Percentiles rank a stretch among this genome's conserved stretches.
These are phyloP conservation scores for Umbelopsis sp. DNA, from an alignment of 192 early-diverging fungal genomes.

Conservation along the genomic window DNA sequence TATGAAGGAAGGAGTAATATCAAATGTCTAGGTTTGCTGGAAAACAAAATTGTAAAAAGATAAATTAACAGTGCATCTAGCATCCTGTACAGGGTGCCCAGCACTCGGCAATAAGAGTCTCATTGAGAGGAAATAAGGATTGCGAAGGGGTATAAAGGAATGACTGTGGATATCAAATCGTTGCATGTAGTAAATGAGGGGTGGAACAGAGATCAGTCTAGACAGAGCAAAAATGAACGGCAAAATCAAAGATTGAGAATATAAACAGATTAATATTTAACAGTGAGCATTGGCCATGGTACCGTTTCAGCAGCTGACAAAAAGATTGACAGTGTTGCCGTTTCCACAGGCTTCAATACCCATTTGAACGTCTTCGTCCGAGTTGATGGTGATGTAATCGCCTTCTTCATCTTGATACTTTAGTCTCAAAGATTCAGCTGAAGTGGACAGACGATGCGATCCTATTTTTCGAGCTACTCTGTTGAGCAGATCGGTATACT, in stretches of 20 bases:
- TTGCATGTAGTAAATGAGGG: too few relatives aligned
- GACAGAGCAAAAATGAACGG: background rate
- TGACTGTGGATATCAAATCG: too few relatives aligned
- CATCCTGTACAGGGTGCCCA: slow-evolving; percentile 10
- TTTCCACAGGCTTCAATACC: slow-evolving; percentile 75
- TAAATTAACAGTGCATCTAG: slow-evolving; percentile 12
- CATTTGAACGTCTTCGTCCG: slow-evolving; percentile 88
- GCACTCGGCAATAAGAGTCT: background rate
- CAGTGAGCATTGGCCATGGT: background rate
- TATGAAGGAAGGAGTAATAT: background rate
- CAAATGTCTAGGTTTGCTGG: slow-evolving; percentile 2
- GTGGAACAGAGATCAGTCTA: background rate
- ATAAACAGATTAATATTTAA: background rate
- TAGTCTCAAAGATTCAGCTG: slow-evolving; percentile 62
- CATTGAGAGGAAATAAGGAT: slow-evolving; percentile 3
- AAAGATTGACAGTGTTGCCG: slow-evolving; percentile 55
- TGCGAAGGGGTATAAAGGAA: background rate
- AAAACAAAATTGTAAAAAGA: background rate
- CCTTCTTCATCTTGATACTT: slow-evolving; percentile 93
- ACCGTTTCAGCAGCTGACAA: slow-evolving; percentile 47
- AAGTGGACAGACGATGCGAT: slow-evolving; percentile 66
- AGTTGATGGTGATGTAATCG: slow-evolving; percentile 82
- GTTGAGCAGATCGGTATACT: slow-evolving; percentile 74
- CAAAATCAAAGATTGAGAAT: too few relatives aligned
- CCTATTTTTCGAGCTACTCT: slow-evolving; percentile 90